Percentiles rank a stretch among this genome's conserved stretches.
Evolutionary conservation across 2,329 filamentous ascomycete species (phyloP).

Genomic region (Myriosclerotinia scirpicola): DNA sequence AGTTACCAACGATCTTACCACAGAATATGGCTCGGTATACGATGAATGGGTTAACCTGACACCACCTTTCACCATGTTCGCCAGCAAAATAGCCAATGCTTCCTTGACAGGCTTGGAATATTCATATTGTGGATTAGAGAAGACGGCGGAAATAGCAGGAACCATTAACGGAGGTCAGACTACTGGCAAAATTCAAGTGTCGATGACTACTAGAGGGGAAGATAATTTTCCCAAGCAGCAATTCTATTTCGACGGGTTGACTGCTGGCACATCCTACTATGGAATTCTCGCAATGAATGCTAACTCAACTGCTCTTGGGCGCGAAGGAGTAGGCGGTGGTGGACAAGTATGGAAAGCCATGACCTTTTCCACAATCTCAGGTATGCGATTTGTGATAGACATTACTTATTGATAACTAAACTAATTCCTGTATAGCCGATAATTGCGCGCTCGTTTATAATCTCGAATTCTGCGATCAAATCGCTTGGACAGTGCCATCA

Average conservation of each 20-base stretch:
- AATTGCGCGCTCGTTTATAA: constrained; percentile 87
- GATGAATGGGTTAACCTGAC: constrained; percentile 55
- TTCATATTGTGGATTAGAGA: constrained; percentile 79
- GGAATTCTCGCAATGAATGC: constrained; percentile 67
- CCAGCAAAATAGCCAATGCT: constrained; percentile 59
- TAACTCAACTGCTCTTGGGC: constrained; percentile 54
- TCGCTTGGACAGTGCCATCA: constrained; percentile 87
- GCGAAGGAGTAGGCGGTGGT: constrained; percentile 65
- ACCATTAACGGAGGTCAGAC: constrained; percentile 50
- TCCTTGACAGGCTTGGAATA: constrained; percentile 68
- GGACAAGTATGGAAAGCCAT: constrained; percentile 71
- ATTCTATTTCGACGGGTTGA: constrained; percentile 78
- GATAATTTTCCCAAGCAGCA: constrained; percentile 77
- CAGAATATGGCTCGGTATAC: constrained; percentile 50
- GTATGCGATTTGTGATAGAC: constrained; percentile 49
- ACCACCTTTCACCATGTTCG: constrained; percentile 76
- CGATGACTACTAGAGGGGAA: constrained; percentile 68
- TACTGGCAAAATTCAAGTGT: constrained; percentile 51
- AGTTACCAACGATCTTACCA: constrained; percentile 71
- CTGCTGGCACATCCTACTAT: constrained; percentile 67
- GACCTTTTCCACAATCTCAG: constrained; percentile 74
- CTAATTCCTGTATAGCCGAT: constrained; percentile 51
- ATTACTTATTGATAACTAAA: neutral
- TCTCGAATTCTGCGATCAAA: constrained; percentile 83
- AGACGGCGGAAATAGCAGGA: constrained; percentile 61